Evolutionary conservation across 1,284 basidiomycete species (phyloP).

Genomic region (Volvariella volvacea): DNA sequence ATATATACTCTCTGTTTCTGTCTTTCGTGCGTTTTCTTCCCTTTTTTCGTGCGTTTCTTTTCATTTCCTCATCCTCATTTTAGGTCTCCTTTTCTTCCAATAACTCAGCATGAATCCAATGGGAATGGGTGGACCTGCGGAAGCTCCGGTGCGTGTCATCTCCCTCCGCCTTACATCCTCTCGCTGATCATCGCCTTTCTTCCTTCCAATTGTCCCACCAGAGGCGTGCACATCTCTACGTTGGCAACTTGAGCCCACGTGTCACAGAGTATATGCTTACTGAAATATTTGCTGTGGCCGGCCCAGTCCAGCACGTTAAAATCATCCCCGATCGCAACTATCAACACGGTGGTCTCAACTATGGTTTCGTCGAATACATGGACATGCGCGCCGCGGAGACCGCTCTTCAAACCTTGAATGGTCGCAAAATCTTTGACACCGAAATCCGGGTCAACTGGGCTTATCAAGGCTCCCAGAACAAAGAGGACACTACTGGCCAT

Average conservation of each 20-base stretch:
- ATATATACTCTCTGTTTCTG: constrained; percentile 40
- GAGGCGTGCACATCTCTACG: constrained; percentile 91
- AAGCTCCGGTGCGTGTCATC: constrained; percentile 59
- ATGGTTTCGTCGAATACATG: constrained; percentile 96
- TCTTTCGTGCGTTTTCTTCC: constrained; percentile 26
- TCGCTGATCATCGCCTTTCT: constrained; percentile 24
- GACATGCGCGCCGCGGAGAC: constrained; percentile 98
- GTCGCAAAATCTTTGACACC: constrained; percentile 96
- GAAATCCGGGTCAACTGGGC: constrained; percentile 98
- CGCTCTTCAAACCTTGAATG: constrained; percentile 93
- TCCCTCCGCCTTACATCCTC: constrained; percentile 12
- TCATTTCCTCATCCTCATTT: constrained; percentile 19
- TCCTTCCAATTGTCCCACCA: constrained; percentile 22
- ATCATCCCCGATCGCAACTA: constrained; percentile 98
- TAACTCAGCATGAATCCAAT: constrained; percentile 75
- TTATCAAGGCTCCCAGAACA: constrained; percentile 93
- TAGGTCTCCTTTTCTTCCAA: constrained; percentile 43
- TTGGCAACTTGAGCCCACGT: constrained; percentile 92
- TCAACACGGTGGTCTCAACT: constrained; percentile 96
- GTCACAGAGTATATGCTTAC: constrained; percentile 94
- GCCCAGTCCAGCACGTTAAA: constrained; percentile 94
- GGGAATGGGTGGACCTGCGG: constrained; percentile 58
- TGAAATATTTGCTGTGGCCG: constrained; percentile 94
- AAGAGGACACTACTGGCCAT: constrained; percentile 93
- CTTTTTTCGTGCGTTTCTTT: constrained; percentile 20